These are phyloP conservation scores for Curvularia eragrostidis DNA, from an alignment of 2,329 filamentous ascomycete genomes.

Conservation along the genomic window DNA sequence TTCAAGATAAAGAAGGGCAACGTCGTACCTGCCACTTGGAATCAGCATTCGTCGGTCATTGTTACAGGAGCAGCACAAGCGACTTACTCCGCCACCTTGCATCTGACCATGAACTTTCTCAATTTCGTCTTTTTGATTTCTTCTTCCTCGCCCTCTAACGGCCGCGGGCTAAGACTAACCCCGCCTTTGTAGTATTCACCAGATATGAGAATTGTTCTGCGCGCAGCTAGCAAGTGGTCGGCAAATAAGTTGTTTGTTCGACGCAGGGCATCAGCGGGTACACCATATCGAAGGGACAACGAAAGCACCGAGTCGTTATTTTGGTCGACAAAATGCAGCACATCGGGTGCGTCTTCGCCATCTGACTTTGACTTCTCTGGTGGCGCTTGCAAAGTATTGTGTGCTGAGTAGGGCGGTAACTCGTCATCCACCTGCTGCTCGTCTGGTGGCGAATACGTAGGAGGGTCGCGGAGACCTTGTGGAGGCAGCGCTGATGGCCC, in stretches of 20 bases:
- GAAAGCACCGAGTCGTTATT: constrained; percentile 71
- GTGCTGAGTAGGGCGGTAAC: constrained; percentile 54
- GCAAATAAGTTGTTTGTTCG: constrained; percentile 72
- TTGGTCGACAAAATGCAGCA: constrained; percentile 76
- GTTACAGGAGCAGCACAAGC: background rate
- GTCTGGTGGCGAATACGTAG: constrained; percentile 63
- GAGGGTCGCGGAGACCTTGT: constrained; percentile 72
- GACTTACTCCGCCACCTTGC: constrained; percentile 76
- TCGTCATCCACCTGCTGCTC: constrained; percentile 44
- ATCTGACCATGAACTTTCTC: constrained; percentile 78
- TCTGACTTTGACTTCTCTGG: constrained; percentile 40
- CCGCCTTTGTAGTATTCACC: constrained; percentile 72
- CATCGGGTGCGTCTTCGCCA: constrained; percentile 62
- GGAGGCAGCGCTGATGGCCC: constrained; percentile 63
- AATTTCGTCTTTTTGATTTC: constrained; percentile 73
- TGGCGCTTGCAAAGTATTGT: constrained; percentile 33
- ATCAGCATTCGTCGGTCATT: constrained; percentile 39
- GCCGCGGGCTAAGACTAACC: constrained; percentile 71
- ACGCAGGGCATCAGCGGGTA: constrained; percentile 69
- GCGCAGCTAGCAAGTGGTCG: constrained; percentile 73
- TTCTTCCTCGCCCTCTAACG: constrained; percentile 77
- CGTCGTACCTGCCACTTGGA: constrained; percentile 63
- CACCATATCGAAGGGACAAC: constrained; percentile 73
- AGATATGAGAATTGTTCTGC: constrained; percentile 74
- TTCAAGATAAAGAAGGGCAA: constrained; percentile 77